Evolutionary conservation across 2,329 filamentous ascomycete genomes (phyloP), one percentile per base, ranked within the genome.

Genomic region (Zelopaecilomyces penicillatus): DNA sequence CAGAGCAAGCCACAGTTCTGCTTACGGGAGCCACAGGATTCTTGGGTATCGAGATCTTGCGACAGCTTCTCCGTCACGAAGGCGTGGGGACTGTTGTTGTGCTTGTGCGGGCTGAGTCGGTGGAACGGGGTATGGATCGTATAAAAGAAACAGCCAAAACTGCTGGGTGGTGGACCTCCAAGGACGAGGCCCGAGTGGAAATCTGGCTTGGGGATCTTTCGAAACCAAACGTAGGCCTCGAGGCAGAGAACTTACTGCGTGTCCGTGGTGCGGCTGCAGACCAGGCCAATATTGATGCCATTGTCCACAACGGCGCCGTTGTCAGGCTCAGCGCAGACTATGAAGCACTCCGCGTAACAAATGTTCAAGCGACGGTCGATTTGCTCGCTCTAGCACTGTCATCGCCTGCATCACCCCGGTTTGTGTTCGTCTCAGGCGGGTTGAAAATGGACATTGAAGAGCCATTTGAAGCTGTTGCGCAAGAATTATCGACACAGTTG

Each of bases 271-370:
- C 8, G 10, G 19, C 19, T 19, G 19, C 19, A 19, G 19, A 19
- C 19, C 19, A 19, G 19, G 65, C 80, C 4, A 72, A 80, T 34
- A 82, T 83, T 1, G 85, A 94, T 57, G 74, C 81, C 2, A 70
- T 88, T 6, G 76, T 88, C 32, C 84, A 95, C 69, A 95, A 95
- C 57, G 90, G 87, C 37, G 87, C 87, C 11, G 70, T 74, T 33
- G 81, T 86, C 7, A 83, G 94, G 59, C 95, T 87, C 88, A 80
- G 94, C 31, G 74, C 81, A 54, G 80, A 78, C 5, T 95, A 95
- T 63, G 74, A 79, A 7, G 77, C 78, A 37, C 74, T 95, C 52
- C 78, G 76, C 55, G 70, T 77, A 1, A 73, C 84, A 41, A 95
- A 95, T 58, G 88, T 95, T 2, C 66, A 47, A 3, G 55, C 57